A percentile compares a stretch with the other conserved stretches of the same genome.
These are phyloP conservation scores for Tilletia horrida DNA, from an alignment of 1,284 basidiomycete genomes.

Conservation along the genomic window DNA sequence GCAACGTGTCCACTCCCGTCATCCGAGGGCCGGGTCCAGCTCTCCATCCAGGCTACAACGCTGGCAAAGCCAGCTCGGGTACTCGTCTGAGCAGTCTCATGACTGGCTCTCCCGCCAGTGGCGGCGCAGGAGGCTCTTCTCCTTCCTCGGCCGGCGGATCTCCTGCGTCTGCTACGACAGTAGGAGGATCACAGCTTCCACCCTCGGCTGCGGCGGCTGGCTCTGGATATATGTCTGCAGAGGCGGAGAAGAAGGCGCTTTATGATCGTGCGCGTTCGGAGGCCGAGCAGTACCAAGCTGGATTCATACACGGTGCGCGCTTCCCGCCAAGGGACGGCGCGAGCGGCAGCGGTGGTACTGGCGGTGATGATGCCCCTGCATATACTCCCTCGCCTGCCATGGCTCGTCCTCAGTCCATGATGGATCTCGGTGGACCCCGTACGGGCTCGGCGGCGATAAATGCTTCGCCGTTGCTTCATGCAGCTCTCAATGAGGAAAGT, in stretches of 20 bases:
- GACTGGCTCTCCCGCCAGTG: neutral
- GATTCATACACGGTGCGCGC: conserved; percentile 27
- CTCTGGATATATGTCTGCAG: conserved; percentile 7
- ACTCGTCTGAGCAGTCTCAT: conserved; percentile 16
- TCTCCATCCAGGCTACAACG: conserved; percentile 2
- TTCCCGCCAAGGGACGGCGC: conserved; percentile 25
- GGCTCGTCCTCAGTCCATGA: conserved; percentile 20
- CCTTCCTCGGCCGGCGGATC: neutral
- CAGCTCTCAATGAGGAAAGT: neutral
- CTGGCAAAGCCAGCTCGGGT: neutral
- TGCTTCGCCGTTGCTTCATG: neutral
- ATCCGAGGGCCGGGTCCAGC: neutral
- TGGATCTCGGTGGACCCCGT: conserved; percentile 4
- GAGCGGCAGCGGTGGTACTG: neutral
- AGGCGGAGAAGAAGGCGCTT: conserved; percentile 39
- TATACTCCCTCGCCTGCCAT: conserved; percentile 13
- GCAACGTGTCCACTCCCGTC: conserved; percentile 4
- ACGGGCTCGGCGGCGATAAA: neutral
- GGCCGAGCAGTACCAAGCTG: conserved; percentile 41
- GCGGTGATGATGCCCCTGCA: neutral
- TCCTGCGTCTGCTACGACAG: neutral
- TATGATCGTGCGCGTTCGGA: conserved; percentile 43
- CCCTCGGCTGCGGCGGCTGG: neutral
- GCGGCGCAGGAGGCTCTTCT: conserved; percentile 10
- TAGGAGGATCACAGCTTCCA: neutral